phyloP scores from a whole-genome alignment of 164 flowering plant species.

The Hamamelis virginiana region DNA sequence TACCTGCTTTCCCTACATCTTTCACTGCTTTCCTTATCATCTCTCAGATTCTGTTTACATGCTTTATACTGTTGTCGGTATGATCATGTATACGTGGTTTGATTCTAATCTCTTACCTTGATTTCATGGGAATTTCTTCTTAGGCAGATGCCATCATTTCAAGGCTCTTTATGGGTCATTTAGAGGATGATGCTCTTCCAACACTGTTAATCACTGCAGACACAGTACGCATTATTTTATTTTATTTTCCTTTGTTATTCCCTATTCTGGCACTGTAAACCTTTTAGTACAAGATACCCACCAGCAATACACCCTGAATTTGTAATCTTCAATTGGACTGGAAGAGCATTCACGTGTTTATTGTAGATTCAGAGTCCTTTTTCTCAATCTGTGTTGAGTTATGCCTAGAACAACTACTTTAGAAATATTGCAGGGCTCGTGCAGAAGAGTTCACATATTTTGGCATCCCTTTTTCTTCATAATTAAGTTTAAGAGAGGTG shows the following conservation, averaged over 20 bases:
- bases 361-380: not conserved
- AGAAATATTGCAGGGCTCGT: too few species aligned
- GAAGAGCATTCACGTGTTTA: not conserved
- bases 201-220: slow-evolving; percentile 48
- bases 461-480: too few species aligned
- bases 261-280: not conserved
- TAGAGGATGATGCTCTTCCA: slow-evolving; percentile 17
- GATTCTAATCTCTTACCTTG: not conserved
- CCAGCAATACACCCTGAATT: not conserved
- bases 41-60: not conserved
- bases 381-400: not conserved
- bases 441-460: too few species aligned
- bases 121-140: not conserved
- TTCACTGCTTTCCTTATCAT: too few species aligned
- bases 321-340: not conserved
- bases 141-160: slow-evolving; percentile 46
- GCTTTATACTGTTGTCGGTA: not conserved
- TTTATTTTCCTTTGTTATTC: not conserved
- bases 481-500: too few species aligned
- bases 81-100: not conserved
- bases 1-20: too few species aligned
- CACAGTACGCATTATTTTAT: slow-evolving; percentile 33
- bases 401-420: not conserved
- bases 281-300: not conserved
- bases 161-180: slow-evolving; percentile 19